phyloP scores from a whole-genome alignment of 768 basidiomycete genomes.

The Leccinum sublutescens region DNA sequence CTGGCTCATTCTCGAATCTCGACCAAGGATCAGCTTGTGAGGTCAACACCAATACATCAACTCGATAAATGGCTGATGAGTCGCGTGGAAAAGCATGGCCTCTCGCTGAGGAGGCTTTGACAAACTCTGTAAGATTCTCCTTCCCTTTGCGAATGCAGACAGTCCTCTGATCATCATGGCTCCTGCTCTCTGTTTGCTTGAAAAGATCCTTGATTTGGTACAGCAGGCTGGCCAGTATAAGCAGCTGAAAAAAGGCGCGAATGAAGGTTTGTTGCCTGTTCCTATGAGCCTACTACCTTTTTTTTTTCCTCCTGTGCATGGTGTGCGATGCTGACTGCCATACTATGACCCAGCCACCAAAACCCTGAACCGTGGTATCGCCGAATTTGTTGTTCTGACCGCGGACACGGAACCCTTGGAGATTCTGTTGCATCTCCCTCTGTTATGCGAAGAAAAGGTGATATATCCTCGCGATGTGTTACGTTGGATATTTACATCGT shows the following conservation, averaged over 20 bases:
- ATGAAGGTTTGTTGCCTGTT: conserved; percentile 69
- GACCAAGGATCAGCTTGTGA: conserved; percentile 93
- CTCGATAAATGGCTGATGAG: conserved; percentile 62
- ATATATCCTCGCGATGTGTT: conserved; percentile 9
- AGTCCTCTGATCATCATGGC: neutral
- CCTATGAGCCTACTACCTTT: neutral
- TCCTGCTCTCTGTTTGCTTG: neutral
- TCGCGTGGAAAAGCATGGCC: conserved; percentile 84
- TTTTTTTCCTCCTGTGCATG: neutral
- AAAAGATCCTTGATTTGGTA: conserved; percentile 90
- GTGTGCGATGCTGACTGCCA: conserved; percentile 7
- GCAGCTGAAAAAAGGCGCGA: conserved; percentile 98
- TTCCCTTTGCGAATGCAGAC: neutral
- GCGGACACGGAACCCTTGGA: conserved; percentile 97
- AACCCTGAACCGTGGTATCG: conserved; percentile 95
- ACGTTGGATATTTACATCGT: conserved; percentile 1
- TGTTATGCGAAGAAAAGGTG: conserved; percentile 98
- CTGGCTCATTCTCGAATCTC: conserved; percentile 42
- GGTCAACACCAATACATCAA: conserved; percentile 46
- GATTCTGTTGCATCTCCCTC: conserved; percentile 93
- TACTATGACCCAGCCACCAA: conserved; percentile 71
- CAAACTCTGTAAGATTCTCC: conserved; percentile 70
- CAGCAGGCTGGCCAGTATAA: conserved; percentile 97
- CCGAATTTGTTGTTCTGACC: conserved; percentile 96
- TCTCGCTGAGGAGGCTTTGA: conserved; percentile 78